Conservation (phyloP, 306 rosid genomes). For the Trifolium fragiferum region DNA sequence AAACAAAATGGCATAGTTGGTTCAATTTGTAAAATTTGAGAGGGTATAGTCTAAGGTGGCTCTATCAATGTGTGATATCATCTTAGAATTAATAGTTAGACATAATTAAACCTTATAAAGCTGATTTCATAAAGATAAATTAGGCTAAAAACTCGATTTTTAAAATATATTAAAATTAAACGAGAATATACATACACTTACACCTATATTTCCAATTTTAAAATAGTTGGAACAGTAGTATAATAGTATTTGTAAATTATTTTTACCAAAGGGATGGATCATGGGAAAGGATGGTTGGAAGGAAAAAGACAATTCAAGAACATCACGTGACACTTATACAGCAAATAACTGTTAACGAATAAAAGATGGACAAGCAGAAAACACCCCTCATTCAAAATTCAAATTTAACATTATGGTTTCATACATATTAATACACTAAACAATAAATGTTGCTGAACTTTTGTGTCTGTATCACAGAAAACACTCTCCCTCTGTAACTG, state of each 20-base stretch:
- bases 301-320: slow-evolving; percentile 41
- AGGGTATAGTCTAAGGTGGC: too few relatives aligned
- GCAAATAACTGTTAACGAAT: slow-evolving; percentile 5
- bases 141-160: too few relatives aligned
- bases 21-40: too few relatives aligned
- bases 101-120: too few relatives aligned
- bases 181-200: too few relatives aligned
- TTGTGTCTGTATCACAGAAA: slow-evolving; percentile 45
- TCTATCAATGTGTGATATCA: too few relatives aligned
- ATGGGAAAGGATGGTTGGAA: slow-evolving; percentile 3
- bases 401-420: slow-evolving; percentile 29
- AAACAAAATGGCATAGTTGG: too few relatives aligned
- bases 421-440: slow-evolving; percentile 6
- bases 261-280: background rate
- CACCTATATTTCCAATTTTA: too few relatives aligned
- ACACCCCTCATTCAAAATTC: slow-evolving; percentile 39
- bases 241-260: background rate
- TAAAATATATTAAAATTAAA: too few relatives aligned
- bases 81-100: too few relatives aligned
- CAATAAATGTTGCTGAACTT: slow-evolving; percentile 38
- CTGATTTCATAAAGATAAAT: too few relatives aligned
- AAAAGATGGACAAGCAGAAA: slow-evolving; percentile 11
- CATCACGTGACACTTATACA: slow-evolving; percentile 49
- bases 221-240: too few relatives aligned
- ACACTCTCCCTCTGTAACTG: slow-evolving; percentile 38